A percentile compares a stretch with the other conserved stretches of the same genome.
These are phyloP conservation scores for Ceratocystis diversiconidia DNA, from an alignment of 2,329 filamentous ascomycete genomes.

Conservation along the genomic window DNA sequence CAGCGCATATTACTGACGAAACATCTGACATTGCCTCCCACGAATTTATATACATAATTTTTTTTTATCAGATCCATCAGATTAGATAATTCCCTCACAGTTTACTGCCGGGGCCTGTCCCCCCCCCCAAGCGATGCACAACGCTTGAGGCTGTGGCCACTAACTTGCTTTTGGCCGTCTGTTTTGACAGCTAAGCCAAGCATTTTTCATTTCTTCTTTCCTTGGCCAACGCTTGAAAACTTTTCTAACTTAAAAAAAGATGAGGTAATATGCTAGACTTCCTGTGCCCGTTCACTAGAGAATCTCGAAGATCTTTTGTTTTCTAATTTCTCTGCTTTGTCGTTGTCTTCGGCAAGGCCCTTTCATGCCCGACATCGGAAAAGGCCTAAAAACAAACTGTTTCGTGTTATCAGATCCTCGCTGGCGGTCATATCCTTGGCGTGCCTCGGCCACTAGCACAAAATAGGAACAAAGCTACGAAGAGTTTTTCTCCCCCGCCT, in stretches of 20 bases:
- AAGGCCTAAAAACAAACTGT: neutral
- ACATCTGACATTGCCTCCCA: neutral
- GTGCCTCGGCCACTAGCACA: constrained; percentile 3
- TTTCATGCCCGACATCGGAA: constrained; percentile 1
- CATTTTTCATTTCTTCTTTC: neutral
- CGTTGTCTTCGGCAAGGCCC: neutral
- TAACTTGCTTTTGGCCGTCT: neutral
- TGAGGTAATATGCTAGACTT: too few species aligned
- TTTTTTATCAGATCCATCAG: constrained; percentile 36
- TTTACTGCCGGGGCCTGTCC: neutral
- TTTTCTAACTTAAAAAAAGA: neutral
- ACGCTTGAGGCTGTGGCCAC: neutral
- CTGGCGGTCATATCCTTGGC: neutral
- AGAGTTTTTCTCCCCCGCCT: constrained; percentile 1
- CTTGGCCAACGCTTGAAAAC: neutral
- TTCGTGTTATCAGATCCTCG: constrained; percentile 5
- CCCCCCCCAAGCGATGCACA: neutral
- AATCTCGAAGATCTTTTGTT: neutral
- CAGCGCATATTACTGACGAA: neutral
- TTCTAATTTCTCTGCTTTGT: neutral
- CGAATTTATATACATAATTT: neutral
- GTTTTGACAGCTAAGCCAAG: constrained; percentile 6
- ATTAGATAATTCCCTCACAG: constrained; percentile 36
- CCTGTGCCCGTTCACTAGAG: neutral
- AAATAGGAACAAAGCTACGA: constrained; percentile 7